These are phyloP conservation scores for Aspergillus mulundensis DNA, from an alignment of 495 filamentous ascomycete species.

Conservation along the genomic window DNA sequence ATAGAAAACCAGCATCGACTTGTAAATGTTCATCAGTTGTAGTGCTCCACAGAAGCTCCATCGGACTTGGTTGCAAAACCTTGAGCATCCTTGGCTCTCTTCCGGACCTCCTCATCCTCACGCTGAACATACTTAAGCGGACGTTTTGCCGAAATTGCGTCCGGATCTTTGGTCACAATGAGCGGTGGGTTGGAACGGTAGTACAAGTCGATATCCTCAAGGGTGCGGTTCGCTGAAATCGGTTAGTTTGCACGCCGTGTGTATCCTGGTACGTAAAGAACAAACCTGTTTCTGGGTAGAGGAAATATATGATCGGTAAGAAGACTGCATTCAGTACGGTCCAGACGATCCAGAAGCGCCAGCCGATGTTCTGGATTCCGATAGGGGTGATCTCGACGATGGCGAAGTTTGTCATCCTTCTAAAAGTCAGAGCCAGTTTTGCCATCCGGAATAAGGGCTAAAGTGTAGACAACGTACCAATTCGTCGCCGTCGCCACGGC, in stretches of 20 bases:
- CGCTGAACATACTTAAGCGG: slow-evolving; percentile 31
- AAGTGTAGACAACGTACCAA: slow-evolving; percentile 33
- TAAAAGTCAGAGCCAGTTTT: slow-evolving; percentile 9
- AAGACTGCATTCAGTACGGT: slow-evolving; percentile 55
- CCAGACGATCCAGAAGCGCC: slow-evolving; percentile 61
- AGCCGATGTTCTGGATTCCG: slow-evolving; percentile 52
- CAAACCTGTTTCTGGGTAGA: slow-evolving; percentile 54
- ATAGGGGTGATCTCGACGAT: slow-evolving; percentile 59
- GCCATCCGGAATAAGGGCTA: not conserved
- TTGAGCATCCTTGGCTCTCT: not conserved
- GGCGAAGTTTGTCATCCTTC: slow-evolving; percentile 51
- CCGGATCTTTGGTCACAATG: slow-evolving; percentile 35
- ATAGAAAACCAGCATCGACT: not conserved
- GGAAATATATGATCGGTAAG: slow-evolving; percentile 57
- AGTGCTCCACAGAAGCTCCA: not conserved
- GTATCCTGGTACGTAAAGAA: not conserved
- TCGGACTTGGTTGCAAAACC: not conserved
- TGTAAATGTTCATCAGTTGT: not conserved
- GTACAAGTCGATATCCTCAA: slow-evolving; percentile 44
- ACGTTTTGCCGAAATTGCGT: slow-evolving; percentile 25
- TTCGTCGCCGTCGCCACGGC: slow-evolving; percentile 57
- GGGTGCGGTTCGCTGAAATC: slow-evolving; percentile 34
- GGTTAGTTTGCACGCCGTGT: not conserved
- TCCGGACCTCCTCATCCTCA: slow-evolving; percentile 24
- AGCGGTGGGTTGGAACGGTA: slow-evolving; percentile 41